Conservation (phyloP, 257 asterid species). For the Solanum peruvianum region DNA sequence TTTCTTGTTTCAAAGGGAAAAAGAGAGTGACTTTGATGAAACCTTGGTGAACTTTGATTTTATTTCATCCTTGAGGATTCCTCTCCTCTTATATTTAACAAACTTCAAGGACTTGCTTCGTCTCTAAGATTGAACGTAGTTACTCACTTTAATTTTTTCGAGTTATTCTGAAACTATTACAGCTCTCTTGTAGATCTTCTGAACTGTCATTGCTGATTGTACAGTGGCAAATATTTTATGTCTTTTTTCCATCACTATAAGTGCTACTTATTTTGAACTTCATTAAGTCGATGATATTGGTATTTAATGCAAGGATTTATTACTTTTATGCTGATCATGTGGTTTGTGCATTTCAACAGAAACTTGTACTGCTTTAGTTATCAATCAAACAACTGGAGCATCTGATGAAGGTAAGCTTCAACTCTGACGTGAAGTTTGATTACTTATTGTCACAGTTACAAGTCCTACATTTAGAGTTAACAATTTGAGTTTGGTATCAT, state of each 20-base stretch:
- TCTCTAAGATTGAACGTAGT: not conserved
- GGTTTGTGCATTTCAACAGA: constrained; percentile 29
- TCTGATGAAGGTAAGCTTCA: constrained; percentile 74
- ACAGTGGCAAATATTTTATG: not conserved
- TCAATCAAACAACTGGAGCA: constrained; percentile 93
- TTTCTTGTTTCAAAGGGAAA: not conserved
- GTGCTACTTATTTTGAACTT: not conserved
- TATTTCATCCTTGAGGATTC: not conserved
- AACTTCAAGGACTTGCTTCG: not conserved
- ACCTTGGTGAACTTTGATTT: not conserved
- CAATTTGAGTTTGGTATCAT: not conserved
- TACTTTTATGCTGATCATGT: not conserved
- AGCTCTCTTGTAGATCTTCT: not conserved
- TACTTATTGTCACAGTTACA: not conserved
- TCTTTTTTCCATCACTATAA: not conserved
- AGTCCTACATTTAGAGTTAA: not conserved
- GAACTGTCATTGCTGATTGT: not conserved
- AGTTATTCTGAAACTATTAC: not conserved
- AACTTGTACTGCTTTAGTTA: constrained; percentile 84
- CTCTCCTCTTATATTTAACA: not conserved
- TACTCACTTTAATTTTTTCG: not conserved
- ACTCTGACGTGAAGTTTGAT: not conserved
- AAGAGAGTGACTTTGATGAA: not conserved
- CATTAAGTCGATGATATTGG: not conserved
- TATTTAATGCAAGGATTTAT: not conserved